Base-by-base conservation (phyloP, 2,329 filamentous ascomycete genomes). In the Botrytis pseudocinerea region DNA sequence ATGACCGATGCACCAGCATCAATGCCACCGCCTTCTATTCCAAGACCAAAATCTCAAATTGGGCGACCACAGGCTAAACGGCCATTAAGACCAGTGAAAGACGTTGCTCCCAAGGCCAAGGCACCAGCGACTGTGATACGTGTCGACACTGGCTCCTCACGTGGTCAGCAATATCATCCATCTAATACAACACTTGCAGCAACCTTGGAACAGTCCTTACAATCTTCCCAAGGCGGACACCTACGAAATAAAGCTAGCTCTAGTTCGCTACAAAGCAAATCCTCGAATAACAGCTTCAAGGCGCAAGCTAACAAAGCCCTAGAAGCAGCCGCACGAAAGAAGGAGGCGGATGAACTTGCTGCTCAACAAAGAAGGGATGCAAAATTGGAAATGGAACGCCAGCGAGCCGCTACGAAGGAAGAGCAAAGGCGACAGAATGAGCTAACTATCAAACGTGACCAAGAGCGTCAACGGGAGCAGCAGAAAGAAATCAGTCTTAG, bases 341-440 rank as follows among this genome's bases (percentile, higher is more conserved):
- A 92, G 80, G 94, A 97, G 81, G 91, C 91, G 80, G 94, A 97
- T 78, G 93, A 97, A 80, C 89, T 90, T 65, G 93, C 94, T 76
- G 89, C 90, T 22, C 91, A 94, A 78, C 89, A 91, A 68, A 95
- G 93, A 79, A 90, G 91, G 14, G 93, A 97, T 32, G 90, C 92
- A 54, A 97, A 97, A 82, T 88, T 90, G 25, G 93, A 97, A 78
- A 84, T 92, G 48, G 94, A 97, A 80, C 90, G 92, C 65, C 94
- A 94, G 83, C 88, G 92, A 74, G 88, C 89, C 65, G 89, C 88
- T 9, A 82, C 84, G 28, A 90, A 91, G 77, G 90, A 92, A 74
- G 91, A 93, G 77, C 88, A 92, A 78, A 85, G 85, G 72, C 87
- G 84, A 68, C 86, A 88, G 75, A 88, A 91, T 74, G 89, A 91